These are phyloP conservation scores for Globisporangium paroecandrum DNA, from an alignment of 352 stramenopile species.

Conservation along the genomic window DNA sequence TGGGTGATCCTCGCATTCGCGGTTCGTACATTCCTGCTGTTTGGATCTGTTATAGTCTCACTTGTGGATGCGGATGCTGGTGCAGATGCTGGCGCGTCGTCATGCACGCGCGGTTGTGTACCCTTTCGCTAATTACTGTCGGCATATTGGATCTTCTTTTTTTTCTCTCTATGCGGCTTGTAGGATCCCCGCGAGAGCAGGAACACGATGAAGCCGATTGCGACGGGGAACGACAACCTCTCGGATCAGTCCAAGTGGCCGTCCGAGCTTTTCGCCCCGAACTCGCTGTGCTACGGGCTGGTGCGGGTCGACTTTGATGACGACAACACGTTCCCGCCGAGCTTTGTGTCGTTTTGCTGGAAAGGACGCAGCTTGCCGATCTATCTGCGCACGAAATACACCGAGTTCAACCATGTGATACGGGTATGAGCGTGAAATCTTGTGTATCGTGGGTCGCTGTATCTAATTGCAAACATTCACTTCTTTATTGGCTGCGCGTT, in stretches of 20 bases:
- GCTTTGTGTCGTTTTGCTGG: constrained; percentile 86
- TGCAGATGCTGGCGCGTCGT: not conserved
- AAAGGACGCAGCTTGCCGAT: constrained; percentile 85
- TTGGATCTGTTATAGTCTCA: not conserved
- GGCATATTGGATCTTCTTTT: not conserved
- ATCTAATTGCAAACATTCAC: constrained; percentile 9
- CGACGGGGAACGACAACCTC: constrained; percentile 58
- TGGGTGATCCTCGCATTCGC: constrained; percentile 78
- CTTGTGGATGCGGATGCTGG: not conserved
- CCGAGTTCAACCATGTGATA: constrained; percentile 88
- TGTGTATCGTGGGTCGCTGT: not conserved
- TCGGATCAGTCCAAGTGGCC: constrained; percentile 75
- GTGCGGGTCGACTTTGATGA: constrained; percentile 69
- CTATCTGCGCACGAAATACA: constrained; percentile 83
- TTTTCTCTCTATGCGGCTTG: not conserved
- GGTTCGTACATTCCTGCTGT: constrained; percentile 31
- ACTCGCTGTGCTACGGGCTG: constrained; percentile 78
- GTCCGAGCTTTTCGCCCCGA: constrained; percentile 71
- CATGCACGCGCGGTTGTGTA: not conserved
- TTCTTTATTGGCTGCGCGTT: constrained; percentile 3
- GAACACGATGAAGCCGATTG: constrained; percentile 79
- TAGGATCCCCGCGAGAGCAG: constrained; percentile 74
- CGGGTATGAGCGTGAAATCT: constrained; percentile 35
- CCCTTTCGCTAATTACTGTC: not conserved
- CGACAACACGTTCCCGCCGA: constrained; percentile 56